Conservation (phyloP, 306 rosid species). For the Lathyrus aphaca region DNA sequence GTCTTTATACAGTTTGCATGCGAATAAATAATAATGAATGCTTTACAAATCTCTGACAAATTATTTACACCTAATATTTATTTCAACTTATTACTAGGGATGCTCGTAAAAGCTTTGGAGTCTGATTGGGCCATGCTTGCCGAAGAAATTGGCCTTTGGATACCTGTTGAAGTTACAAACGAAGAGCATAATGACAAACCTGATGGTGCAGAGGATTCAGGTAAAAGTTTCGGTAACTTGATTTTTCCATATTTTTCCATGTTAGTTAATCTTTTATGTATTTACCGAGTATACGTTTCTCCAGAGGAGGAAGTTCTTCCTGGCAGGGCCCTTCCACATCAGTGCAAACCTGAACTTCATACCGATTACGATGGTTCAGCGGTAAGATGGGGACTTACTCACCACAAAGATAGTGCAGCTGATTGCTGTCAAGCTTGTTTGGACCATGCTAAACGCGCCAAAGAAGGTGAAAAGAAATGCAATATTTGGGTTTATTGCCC, state of each 20-base stretch:
- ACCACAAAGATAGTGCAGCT: conserved; percentile 95
- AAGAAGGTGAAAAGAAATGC: conserved; percentile 75
- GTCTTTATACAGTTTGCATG: neutral
- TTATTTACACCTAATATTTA: conserved; percentile 26
- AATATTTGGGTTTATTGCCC: conserved; percentile 99
- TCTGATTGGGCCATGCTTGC: conserved; percentile 65
- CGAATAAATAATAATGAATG: conserved; percentile 16
- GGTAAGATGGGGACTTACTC: conserved; percentile 95
- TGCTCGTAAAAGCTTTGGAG: conserved; percentile 77
- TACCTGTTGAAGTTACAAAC: conserved; percentile 62
- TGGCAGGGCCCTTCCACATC: conserved; percentile 73
- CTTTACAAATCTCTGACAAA: conserved; percentile 2
- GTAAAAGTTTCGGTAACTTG: conserved; percentile 46
- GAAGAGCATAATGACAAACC: conserved; percentile 78
- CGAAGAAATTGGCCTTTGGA: conserved; percentile 91
- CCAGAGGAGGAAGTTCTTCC: conserved; percentile 83
- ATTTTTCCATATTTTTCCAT: neutral
- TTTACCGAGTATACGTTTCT: conserved; percentile 37
- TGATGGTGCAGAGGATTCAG: conserved; percentile 62
- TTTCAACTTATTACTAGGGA: conserved; percentile 53
- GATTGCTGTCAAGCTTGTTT: conserved; percentile 98
- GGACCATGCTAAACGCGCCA: conserved; percentile 79
- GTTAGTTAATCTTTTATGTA: conserved; percentile 34
- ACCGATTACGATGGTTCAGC: conserved; percentile 90
- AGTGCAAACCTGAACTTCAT: conserved; percentile 80